Conservation (phyloP, 1,284 basidiomycete species). For the Golubevia sp. region DNA sequence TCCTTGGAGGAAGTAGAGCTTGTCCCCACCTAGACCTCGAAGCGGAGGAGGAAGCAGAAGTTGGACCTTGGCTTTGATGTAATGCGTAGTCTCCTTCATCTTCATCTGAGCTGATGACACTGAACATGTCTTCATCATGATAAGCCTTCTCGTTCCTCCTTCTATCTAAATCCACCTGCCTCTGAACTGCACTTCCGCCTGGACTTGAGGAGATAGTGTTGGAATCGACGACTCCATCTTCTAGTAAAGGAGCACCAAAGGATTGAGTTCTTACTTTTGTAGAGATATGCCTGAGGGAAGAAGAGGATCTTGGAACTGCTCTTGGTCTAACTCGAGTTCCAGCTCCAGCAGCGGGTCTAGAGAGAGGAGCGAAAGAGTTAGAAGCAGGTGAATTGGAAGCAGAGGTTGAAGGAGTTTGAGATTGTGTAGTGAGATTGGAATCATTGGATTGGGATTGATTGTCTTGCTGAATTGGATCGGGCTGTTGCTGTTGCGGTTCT, state of each 20-base stretch:
- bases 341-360: slow-evolving; percentile 27
- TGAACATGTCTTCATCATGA: slow-evolving; percentile 19
- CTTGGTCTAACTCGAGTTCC: slow-evolving; percentile 40
- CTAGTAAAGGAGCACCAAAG: slow-evolving; percentile 28
- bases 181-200: slow-evolving; percentile 20
- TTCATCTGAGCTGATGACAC: slow-evolving; percentile 16
- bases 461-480: neutral
- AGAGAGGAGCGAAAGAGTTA: neutral
- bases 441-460: neutral
- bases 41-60: neutral
- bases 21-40: neutral
- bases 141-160: slow-evolving; percentile 18
- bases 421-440: neutral
- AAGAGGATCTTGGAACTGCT: slow-evolving; percentile 32
- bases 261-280: slow-evolving; percentile 20
- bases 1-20: slow-evolving; percentile 1
- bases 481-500: neutral
- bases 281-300: slow-evolving; percentile 40
- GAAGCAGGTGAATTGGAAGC: neutral
- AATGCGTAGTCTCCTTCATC: slow-evolving; percentile 12
- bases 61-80: neutral
- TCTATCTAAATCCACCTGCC: slow-evolving; percentile 27
- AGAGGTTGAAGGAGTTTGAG: slow-evolving; percentile 1
- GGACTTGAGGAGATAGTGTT: slow-evolving; percentile 15
- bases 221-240: slow-evolving; percentile 20